phyloP scores from a whole-genome alignment of 148 eudicot genomes.

The Dianthus caryophyllus region DNA sequence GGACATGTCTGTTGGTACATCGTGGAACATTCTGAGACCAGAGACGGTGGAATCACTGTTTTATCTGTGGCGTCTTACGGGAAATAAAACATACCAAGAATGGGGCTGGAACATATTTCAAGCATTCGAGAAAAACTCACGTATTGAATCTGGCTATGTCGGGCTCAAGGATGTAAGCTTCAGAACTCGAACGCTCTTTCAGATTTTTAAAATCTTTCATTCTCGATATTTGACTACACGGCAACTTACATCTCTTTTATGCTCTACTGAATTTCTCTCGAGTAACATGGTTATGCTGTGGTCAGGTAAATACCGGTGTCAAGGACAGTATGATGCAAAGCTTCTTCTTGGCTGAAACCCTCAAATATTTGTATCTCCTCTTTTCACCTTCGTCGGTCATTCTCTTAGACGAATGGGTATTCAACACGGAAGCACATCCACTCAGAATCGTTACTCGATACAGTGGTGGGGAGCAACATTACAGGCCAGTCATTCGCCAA shows the following conservation, averaged over 20 bases:
- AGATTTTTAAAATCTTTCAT: neutral
- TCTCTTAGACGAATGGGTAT: conserved; percentile 77
- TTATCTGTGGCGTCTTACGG: conserved; percentile 95
- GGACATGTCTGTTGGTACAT: conserved; percentile 97
- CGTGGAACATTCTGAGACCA: conserved; percentile 98
- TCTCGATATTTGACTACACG: neutral
- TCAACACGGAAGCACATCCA: conserved; percentile 93
- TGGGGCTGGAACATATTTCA: conserved; percentile 99
- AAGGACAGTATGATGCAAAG: conserved; percentile 95
- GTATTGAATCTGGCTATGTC: conserved; percentile 89
- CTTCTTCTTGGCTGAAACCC: conserved; percentile 86
- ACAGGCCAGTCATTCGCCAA: conserved; percentile 38
- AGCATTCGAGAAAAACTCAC: conserved; percentile 97
- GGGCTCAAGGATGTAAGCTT: conserved; percentile 95
- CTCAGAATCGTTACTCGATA: conserved; percentile 55
- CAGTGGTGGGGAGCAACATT: conserved; percentile 26
- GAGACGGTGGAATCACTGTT: conserved; percentile 98
- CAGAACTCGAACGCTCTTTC: neutral
- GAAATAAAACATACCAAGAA: conserved; percentile 92
- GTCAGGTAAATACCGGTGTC: conserved; percentile 71
- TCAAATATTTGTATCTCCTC: conserved; percentile 75
- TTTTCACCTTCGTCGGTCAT: conserved; percentile 79
- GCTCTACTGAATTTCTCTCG: no score
- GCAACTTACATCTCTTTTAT: neutral
- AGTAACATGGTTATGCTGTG: neutral